Evolutionary conservation across 2,329 filamentous ascomycete species (phyloP), one percentile per base, ranked within the genome.

Genomic region (Verticillium dahliae): DNA sequence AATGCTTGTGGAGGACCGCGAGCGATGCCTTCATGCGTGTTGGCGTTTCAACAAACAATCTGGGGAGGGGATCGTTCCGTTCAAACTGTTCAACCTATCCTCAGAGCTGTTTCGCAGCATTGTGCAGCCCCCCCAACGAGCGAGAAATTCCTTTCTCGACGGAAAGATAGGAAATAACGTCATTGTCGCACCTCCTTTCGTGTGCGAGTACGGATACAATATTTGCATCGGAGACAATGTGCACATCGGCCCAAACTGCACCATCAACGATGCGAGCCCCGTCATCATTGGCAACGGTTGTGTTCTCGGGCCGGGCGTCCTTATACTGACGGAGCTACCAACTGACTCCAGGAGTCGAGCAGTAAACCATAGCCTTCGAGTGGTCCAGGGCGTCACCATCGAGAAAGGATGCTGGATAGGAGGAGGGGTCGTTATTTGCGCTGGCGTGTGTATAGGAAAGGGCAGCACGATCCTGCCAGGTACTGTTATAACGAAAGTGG

Each of bases 201-300:
- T 83, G 56, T 97, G 93, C 73, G 92, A 97, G 70, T 97, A 97
- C 70, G 95, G 95, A 0, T 98, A 97, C 77, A 98, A 99, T 73
- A 90, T 98, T 68, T 84, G 85, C 58, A 90, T 99, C 67, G 92
- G 91, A 14, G 89, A 93, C 67, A 88, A 95, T 65, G 91, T 96
- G 2, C 84, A 88, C 60, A 90, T 98, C 66, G 91, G 90, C 22
- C 85, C 90, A 61, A 90, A 91, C 69, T 97, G 92, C 74, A 88
- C 87, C 33, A 89, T 98, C 70, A 86, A 93, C 61, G 95, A 99
- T 72, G 88, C 92, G n/a, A 90, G 88, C 71, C 83, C 88, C 65
- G 90, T 98, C 63, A 86, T 80, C 56, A 92, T 98, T 69, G 93
- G 93, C 2, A 85, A 91, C 64, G 86, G 90, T 62, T 87, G 85